These are phyloP conservation scores for Oxalis stricta DNA, from an alignment of 441 rosid genomes.

Conservation along the genomic window DNA sequence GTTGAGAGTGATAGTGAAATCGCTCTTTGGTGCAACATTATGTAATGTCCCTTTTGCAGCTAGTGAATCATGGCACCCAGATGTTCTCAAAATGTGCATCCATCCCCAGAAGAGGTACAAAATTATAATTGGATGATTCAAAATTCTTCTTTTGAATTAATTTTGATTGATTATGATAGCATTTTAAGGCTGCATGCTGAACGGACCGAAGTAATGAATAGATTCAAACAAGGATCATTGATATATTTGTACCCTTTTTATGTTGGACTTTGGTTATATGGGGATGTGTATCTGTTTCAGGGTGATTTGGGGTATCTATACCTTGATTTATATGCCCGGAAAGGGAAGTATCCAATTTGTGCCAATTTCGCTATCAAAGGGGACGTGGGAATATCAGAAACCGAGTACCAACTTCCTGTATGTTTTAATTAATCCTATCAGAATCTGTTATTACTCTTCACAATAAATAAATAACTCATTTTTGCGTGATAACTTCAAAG, in stretches of 20 bases:
- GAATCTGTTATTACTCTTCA: not conserved
- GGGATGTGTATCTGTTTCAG: conserved; percentile 27
- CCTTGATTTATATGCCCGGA: conserved; percentile 82
- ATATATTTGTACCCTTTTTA: not conserved
- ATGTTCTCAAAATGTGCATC: conserved; percentile 74
- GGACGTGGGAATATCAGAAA: conserved; percentile 69
- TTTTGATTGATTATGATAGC: no score
- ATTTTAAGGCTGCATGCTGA: not conserved
- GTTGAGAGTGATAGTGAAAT: conserved; percentile 56
- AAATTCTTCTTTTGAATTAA: not conserved
- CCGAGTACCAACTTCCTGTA: conserved; percentile 98
- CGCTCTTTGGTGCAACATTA: conserved; percentile 78
- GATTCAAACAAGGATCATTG: no score
- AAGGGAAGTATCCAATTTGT: conserved; percentile 88
- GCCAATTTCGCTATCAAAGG: conserved; percentile 94
- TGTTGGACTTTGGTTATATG: conserved; percentile 6
- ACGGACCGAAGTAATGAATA: no score
- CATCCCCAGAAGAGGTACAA: conserved; percentile 83
- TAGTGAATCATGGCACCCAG: conserved; percentile 97
- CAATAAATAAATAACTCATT: no score
- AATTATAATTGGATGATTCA: not conserved
- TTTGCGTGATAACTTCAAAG: no score
- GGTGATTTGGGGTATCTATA: conserved; percentile 86
- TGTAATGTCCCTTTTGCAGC: conserved; percentile 47
- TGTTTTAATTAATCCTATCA: conserved; percentile 14